Evolutionary conservation across 345 rosid species (phyloP), one percentile per base, ranked within the genome.

Genomic region (Turnera subulata): DNA sequence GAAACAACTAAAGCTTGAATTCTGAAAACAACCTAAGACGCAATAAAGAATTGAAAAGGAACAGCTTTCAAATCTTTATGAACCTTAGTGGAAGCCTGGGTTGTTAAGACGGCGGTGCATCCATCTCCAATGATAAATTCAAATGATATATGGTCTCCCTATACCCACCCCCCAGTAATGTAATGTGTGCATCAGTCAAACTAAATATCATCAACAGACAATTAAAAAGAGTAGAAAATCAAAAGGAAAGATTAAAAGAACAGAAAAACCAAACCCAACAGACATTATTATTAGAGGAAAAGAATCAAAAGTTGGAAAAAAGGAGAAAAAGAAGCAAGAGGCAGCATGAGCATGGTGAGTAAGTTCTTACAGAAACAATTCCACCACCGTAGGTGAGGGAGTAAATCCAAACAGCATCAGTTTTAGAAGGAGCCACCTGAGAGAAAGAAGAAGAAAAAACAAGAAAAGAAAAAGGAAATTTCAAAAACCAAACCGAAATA

Each of bases 11-110:
- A 48, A 49, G 48, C 6, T 33, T 19, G 16, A 16, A 21, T 39
- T 46, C 6, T 7, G 26, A 44, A 7, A 24, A 16, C 55, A 67
- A 8, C 23, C 25, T 29, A 29, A 46, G 24, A n/a, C 25, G 20
- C 1, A 17, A 19, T 6, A 12, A 55, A 55, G 39, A 38, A 22
- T 21, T 49, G 14, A 23, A 11, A 22, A 22, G 20, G 4, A 46
- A 47, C 14, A 19, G 11, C 24, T 19, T 13, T 19, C 5, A 50
- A 40, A 37, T 51, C 45, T n/a, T 35, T 21, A 38, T 14, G 20
- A 57, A 91, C 98, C 90, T 91, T 91, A 7, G 95, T 88, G 61
- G 96, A 88, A 74, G 96, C 83, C 63, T 91, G 98, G 18, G 96
- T 91, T 2, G 98, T 91, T 35, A 88, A 57, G 24, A 84, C 87